These are phyloP conservation scores for Coemansia interrupta DNA, from an alignment of 192 early-diverging fungal genomes.

Conservation along the genomic window DNA sequence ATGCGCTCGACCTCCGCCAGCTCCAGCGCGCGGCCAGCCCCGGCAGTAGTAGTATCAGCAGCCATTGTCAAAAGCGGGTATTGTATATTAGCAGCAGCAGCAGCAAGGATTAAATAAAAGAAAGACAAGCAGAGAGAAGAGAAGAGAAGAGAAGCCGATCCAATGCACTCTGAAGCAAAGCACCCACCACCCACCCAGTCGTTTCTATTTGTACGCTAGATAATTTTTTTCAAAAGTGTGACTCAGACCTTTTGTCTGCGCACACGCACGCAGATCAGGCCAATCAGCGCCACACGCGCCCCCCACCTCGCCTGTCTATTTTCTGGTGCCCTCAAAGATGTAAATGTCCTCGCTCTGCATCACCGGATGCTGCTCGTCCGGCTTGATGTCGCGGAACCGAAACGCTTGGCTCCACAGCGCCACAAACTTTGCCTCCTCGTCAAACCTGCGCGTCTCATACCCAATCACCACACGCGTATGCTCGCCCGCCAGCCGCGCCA, in stretches of 20 bases:
- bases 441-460: constrained; percentile 33
- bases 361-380: constrained; percentile 28
- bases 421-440: constrained; percentile 38
- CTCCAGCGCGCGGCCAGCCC: constrained; percentile 19
- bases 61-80: constrained; percentile 1
- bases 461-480: constrained; percentile 24
- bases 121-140: not conserved
- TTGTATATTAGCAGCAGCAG: not conserved
- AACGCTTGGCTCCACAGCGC: constrained; percentile 32
- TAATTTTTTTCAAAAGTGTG: too few relatives aligned
- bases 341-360: constrained; percentile 46
- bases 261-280: not conserved
- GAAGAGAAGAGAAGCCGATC: constrained; percentile 1
- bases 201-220: too few relatives aligned
- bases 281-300: constrained; percentile 7
- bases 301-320: not conserved
- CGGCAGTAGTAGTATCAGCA: constrained; percentile 5
- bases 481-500: constrained; percentile 14
- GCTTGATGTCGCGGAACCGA: constrained; percentile 48
- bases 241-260: not conserved
- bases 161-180: not conserved
- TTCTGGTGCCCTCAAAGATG: constrained; percentile 17
- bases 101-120: too few relatives aligned
- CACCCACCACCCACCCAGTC: too few relatives aligned
- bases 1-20: constrained; percentile 64